Conservation (phyloP, 768 basidiomycete species). For the Boletellus ananas region DNA sequence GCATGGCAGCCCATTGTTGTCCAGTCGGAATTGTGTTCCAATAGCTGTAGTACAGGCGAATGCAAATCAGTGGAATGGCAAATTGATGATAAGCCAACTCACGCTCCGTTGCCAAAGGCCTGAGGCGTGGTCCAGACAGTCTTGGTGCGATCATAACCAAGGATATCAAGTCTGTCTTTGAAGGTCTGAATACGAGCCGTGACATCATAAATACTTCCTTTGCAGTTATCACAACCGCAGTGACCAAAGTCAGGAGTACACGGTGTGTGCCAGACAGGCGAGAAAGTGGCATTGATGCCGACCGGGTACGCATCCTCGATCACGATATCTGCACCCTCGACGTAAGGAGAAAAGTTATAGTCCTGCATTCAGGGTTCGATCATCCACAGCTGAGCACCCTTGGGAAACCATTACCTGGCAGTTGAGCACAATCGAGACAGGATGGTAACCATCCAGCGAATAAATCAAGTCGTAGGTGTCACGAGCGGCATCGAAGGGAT, state of each 20-base stretch:
- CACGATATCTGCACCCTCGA: conserved; percentile 64
- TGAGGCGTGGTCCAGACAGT: conserved; percentile 78
- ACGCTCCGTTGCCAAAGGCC: conserved; percentile 59
- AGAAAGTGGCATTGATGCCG: conserved; percentile 60
- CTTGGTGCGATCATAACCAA: conserved; percentile 64
- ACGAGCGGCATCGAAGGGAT: conserved; percentile 51
- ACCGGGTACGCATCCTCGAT: conserved; percentile 44
- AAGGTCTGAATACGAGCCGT: conserved; percentile 63
- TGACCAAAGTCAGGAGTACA: conserved; percentile 66
- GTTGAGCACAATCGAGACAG: conserved; percentile 52
- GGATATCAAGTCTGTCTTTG: conserved; percentile 50
- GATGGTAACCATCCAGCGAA: conserved; percentile 53
- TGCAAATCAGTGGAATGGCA: neutral
- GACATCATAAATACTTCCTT: conserved; percentile 62
- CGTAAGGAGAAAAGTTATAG: conserved; percentile 57
- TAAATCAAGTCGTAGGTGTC: conserved; percentile 45
- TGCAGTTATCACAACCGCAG: conserved; percentile 71
- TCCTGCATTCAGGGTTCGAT: conserved; percentile 35
- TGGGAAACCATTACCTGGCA: conserved; percentile 30
- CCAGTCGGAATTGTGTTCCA: conserved; percentile 31
- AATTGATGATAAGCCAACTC: neutral
- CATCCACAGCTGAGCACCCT: no score
- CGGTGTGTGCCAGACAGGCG: conserved; percentile 53
- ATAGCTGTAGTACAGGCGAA: conserved; percentile 13
- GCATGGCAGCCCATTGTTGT: conserved; percentile 24